Evolutionary conservation across 2,329 filamentous ascomycete genomes (phyloP), one percentile per base, ranked within the genome.

Genomic region (Colletotrichum sp.): DNA sequence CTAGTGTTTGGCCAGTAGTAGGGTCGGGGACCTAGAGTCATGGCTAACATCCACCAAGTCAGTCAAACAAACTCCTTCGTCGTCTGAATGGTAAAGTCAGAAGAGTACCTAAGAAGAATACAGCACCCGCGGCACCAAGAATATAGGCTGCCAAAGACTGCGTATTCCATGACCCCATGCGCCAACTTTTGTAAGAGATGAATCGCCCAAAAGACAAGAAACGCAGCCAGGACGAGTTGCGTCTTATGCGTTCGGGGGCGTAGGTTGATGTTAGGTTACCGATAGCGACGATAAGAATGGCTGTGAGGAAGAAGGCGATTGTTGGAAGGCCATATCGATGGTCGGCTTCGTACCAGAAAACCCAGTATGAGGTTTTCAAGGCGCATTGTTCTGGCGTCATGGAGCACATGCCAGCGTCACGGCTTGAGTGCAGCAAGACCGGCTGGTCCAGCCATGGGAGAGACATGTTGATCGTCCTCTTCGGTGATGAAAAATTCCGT

Each of bases 1-100:
- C 67, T 69, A 8, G 83, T 84, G 65, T 85, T 87, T 1, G 88
- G 87, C 90, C 90, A 91, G 83, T 91, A 92, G 80, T 91, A 92
- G 0, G 90, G 89, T 30, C 84, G 80, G 0, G 90, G 88, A 2
- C 84, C 87, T 2, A 90, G 82, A 0, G 85, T 86, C 86, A 89
- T 86, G n/a, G 67, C 67, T 74, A 21, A 32, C 21, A 18, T 5
- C 21, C 30, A 10, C 18, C 2, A n/a, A 60, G 36, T 69, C 55
- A 69, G 28, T 9, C 26, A 58, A 8, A 9, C 7, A 18, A 18
- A 8, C 32, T 3, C 32, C 18, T 12, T 24, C 5, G 10, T 21
- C 3, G 13, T 21, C 1, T 5, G 43, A n/a, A 48, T 48, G 10
- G 3, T 2, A 13, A 15, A 18, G 24, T 15, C 18, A 18, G 16